These are phyloP conservation scores for Cladobotryum mycophilum DNA, from an alignment of 2,329 filamentous ascomycete species.

Conservation along the genomic window DNA sequence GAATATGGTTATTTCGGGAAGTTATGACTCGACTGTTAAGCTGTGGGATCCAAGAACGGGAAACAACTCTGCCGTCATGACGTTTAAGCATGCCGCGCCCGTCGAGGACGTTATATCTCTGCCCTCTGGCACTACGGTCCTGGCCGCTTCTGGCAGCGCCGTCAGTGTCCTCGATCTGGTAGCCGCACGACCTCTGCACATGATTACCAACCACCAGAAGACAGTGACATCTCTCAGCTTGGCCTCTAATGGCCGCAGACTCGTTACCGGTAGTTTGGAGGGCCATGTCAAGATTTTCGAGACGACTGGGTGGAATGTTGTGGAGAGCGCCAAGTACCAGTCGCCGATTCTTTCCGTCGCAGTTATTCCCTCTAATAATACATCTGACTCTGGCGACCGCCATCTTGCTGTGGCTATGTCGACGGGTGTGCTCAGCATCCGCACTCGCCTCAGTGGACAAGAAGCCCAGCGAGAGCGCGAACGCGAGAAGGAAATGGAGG, in stretches of 20 bases:
- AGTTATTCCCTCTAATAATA: conserved; percentile 50
- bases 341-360: conserved; percentile 81
- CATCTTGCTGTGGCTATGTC: conserved; percentile 95
- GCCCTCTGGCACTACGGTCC: conserved; percentile 76
- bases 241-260: conserved; percentile 70
- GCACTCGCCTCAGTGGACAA: conserved; percentile 77
- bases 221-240: conserved; percentile 84
- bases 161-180: conserved; percentile 91
- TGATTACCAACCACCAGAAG: conserved; percentile 95
- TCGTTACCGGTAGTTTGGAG: conserved; percentile 85
- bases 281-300: conserved; percentile 97
- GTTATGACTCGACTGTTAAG: conserved; percentile 89
- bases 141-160: conserved; percentile 77
- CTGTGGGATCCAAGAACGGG: conserved; percentile 85
- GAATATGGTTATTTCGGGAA: conserved; percentile 79
- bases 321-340: conserved; percentile 90
- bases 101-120: conserved; percentile 85
- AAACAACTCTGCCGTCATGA: conserved; percentile 66
- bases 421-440: conserved; percentile 83
- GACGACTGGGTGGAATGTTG: conserved; percentile 89
- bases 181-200: conserved; percentile 76
- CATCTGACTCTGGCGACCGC: conserved; percentile 62
- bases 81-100: conserved; percentile 87
- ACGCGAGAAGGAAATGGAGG: conserved; percentile 77
- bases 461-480: conserved; percentile 72